phyloP scores from a whole-genome alignment of 106 monocot genomes.

The Dendrobium catenatum region DNA sequence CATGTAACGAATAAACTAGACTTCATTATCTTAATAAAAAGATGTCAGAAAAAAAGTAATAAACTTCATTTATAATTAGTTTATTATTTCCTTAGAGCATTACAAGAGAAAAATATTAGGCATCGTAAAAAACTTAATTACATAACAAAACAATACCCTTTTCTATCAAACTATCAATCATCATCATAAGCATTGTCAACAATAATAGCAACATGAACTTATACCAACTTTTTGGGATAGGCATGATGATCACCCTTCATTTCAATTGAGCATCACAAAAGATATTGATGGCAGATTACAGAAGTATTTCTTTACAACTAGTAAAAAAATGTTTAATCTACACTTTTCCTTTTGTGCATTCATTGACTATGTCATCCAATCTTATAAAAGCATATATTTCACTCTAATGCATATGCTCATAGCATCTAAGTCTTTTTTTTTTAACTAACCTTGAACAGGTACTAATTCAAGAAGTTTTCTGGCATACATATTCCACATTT shows the following conservation, averaged over 20 bases:
- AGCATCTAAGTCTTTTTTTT: not conserved
- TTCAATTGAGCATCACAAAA: not conserved
- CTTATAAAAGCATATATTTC: not conserved
- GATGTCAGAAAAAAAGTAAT: not conserved
- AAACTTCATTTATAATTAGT: not conserved
- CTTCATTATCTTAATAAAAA: not conserved
- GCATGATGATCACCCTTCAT: not conserved
- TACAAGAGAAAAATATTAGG: not conserved
- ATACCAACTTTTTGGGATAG: not conserved
- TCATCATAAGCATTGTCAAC: not conserved
- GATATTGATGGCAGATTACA: not conserved
- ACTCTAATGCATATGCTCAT: not conserved
- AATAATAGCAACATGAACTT: not conserved
- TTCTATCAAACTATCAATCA: not conserved
- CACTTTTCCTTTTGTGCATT: not conserved
- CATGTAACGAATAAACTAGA: not conserved
- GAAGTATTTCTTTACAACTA: not conserved
- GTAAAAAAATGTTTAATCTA: not conserved
- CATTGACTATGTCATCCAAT: not conserved
- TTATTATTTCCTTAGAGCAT: not conserved
- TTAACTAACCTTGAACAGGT: not conserved
- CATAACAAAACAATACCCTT: not conserved
- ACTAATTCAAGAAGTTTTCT: not conserved
- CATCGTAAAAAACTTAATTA: not conserved
- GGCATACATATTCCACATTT: not conserved